Conservation (phyloP, 345 rosid species). For the Mallotus nudiflorus region DNA sequence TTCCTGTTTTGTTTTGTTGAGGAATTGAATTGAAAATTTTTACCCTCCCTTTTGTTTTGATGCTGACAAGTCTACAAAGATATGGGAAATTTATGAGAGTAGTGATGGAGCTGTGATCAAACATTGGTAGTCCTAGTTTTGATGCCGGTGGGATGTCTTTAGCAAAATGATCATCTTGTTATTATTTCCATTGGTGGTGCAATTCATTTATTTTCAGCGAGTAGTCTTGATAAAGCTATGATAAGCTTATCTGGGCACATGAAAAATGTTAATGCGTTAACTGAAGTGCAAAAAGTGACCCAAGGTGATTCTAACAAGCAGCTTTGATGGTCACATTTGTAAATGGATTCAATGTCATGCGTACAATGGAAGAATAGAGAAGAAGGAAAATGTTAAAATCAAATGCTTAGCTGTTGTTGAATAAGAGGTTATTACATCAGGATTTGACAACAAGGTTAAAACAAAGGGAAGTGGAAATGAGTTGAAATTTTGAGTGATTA, state of each 20-base stretch:
- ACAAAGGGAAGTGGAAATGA: too few relatives aligned
- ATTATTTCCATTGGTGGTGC: conserved; percentile 93
- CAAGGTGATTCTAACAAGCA: conserved; percentile 66
- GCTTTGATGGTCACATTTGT: conserved; percentile 83
- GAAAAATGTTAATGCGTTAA: conserved; percentile 75
- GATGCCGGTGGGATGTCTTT: conserved; percentile 94
- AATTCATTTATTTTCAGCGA: conserved; percentile 64
- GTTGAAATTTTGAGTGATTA: too few relatives aligned
- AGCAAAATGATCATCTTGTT: conserved; percentile 84
- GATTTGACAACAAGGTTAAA: conserved; percentile 93
- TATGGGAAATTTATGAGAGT: conserved; percentile 80
- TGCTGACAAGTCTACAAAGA: conserved; percentile 96
- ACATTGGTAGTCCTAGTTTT: conserved; percentile 58
- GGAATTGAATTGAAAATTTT: too few relatives aligned
- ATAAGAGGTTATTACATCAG: conserved; percentile 77
- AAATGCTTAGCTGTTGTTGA: conserved; percentile 79
- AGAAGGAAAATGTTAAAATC: conserved; percentile 68
- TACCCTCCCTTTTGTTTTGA: too few relatives aligned
- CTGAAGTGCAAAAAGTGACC: conserved; percentile 54
- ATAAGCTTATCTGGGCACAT: conserved; percentile 72
- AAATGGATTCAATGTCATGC: conserved; percentile 89
- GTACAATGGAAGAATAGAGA: conserved; percentile 61
- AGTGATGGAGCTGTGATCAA: conserved; percentile 65
- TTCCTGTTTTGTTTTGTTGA: too few relatives aligned
- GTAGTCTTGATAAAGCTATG: conserved; percentile 71